A percentile compares a stretch with the other conserved stretches of the same genome.
phyloP scores from a whole-genome alignment of 2,329 filamentous ascomycete species.

The Trichoderma sp. region DNA sequence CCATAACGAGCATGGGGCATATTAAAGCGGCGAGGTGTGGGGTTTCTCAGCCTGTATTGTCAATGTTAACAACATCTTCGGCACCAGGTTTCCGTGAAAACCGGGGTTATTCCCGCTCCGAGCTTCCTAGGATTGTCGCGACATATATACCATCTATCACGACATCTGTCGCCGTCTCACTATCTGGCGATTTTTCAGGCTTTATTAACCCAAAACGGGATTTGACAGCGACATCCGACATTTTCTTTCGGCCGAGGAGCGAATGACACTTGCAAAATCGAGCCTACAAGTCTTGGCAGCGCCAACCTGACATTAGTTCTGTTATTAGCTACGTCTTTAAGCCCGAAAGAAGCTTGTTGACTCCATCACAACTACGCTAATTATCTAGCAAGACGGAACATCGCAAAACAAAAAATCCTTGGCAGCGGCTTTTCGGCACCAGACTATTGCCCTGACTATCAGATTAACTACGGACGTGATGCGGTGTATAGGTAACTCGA shows the following conservation, averaged over 20 bases:
- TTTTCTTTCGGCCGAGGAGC: background rate
- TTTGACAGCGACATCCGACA: background rate
- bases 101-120: background rate
- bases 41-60: background rate
- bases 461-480: background rate
- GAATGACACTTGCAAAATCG: background rate
- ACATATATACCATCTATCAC: background rate
- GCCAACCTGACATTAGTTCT: background rate
- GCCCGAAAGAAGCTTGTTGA: background rate
- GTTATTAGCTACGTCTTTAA: too few relatives aligned
- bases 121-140: background rate
- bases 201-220: background rate
- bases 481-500: background rate
- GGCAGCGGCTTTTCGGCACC: background rate
- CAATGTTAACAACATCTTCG: background rate
- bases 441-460: background rate
- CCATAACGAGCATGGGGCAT: background rate
- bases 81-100: background rate
- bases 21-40: conserved; percentile 8
- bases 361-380: background rate
- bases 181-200: background rate
- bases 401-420: background rate
- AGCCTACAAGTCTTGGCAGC: background rate
- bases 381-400: background rate
- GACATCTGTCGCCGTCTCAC: background rate